These are phyloP conservation scores for Backusella sp. DNA, from an alignment of 192 early-diverging fungal species.

Conservation along the genomic window DNA sequence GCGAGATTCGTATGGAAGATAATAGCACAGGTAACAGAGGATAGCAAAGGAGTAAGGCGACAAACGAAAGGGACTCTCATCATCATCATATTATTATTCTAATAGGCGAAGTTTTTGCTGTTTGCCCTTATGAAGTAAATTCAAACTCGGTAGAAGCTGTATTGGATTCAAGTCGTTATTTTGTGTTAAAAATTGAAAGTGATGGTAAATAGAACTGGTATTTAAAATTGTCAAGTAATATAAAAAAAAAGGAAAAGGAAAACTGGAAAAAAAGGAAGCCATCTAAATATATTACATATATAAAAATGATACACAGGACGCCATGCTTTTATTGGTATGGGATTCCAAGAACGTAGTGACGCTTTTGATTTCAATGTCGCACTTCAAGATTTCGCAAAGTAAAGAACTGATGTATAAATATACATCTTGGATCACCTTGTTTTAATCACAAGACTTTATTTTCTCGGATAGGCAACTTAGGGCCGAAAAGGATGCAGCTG, in stretches of 20 bases:
- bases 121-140: constrained; percentile 69
- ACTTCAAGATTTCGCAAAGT: constrained; percentile 80
- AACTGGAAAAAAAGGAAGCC: too few relatives aligned
- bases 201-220: constrained; percentile 41
- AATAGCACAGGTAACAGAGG: constrained; percentile 39
- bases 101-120: constrained; percentile 80
- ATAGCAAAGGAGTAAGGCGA: constrained; percentile 9
- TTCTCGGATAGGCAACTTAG: constrained; percentile 43
- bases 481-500: constrained; percentile 42
- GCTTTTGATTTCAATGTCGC: constrained; percentile 93
- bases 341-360: constrained; percentile 76
- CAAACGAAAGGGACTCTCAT: not conserved
- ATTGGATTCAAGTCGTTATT: constrained; percentile 81
- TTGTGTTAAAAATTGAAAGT: constrained; percentile 77
- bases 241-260: not conserved
- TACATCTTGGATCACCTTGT: not conserved
- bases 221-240: not conserved
- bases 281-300: not conserved
- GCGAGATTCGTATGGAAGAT: constrained; percentile 76
- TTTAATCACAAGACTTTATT: not conserved
- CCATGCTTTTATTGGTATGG: constrained; percentile 84
- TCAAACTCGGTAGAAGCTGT: constrained; percentile 75
- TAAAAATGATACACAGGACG: constrained; percentile 43
- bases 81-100: not conserved
- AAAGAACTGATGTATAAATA: constrained; percentile 9